Evolutionary conservation across 305 asterid genomes (phyloP).

Genomic region (Striga hermonthica): DNA sequence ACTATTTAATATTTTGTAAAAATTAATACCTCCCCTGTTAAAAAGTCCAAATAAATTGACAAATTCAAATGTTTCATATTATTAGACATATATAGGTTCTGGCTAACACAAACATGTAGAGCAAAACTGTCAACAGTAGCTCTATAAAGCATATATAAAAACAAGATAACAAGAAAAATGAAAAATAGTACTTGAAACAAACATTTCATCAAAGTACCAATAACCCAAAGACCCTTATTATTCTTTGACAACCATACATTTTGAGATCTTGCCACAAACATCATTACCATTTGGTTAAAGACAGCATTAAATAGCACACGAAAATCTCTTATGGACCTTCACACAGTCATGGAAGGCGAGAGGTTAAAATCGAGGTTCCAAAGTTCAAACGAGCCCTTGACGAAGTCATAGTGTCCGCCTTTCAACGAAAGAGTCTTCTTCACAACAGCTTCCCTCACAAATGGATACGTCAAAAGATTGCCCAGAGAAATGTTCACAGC

Average conservation of each 20-base stretch:
- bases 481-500: slow-evolving; percentile 76
- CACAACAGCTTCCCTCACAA: slow-evolving; percentile 67
- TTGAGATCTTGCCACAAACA: no score
- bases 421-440: slow-evolving; percentile 50
- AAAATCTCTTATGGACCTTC: slow-evolving; percentile 4
- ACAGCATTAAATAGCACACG: neutral
- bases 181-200: no score
- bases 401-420: slow-evolving; percentile 92
- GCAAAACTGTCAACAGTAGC: neutral
- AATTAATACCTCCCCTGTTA: neutral
- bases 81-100: neutral
- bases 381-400: slow-evolving; percentile 64
- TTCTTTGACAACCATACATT: slow-evolving; percentile 11
- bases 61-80: neutral
- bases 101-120: neutral
- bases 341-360: slow-evolving; percentile 42
- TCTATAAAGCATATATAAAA: neutral
- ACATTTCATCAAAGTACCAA: no score
- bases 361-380: slow-evolving; percentile 69
- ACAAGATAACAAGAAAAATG: no score
- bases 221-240: neutral
- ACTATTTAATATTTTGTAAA: neutral
- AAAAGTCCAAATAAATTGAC: neutral
- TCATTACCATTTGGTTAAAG: no score
- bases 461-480: slow-evolving; percentile 68